Evolutionary conservation across 495 filamentous ascomycete genomes (phyloP).

Genomic region (Neurospora sp.): DNA sequence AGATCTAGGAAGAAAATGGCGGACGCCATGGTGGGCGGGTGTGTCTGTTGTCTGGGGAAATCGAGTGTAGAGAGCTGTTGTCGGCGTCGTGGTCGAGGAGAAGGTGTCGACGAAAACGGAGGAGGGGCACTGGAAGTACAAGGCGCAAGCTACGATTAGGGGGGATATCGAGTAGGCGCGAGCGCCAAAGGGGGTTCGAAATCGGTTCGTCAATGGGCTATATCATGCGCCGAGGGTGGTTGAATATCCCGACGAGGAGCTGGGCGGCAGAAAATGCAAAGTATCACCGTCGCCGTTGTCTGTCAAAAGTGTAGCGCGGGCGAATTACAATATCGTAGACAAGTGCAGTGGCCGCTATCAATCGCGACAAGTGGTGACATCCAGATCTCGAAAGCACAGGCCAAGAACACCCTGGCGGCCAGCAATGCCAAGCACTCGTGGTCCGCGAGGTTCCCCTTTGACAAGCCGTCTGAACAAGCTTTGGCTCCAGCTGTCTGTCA

Average conservation of each 20-base stretch:
- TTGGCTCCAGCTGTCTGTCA: not conserved
- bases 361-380: not conserved
- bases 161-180: not conserved
- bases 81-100: not conserved
- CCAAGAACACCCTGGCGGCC: not conserved
- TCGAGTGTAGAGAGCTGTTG: not conserved
- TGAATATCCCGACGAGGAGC: not conserved
- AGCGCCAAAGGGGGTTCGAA: not conserved
- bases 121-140: not conserved
- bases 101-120: not conserved
- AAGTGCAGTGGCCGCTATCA: not conserved
- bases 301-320: not conserved
- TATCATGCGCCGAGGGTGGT: not conserved
- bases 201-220: constrained; percentile 1
- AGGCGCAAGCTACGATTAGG: not conserved
- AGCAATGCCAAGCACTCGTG: not conserved
- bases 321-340: not conserved
- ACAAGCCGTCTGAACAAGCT: not conserved
- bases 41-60: constrained; percentile 4
- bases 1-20: constrained; percentile 98
- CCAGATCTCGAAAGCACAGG: not conserved
- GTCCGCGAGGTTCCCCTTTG: not conserved
- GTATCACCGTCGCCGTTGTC: not conserved
- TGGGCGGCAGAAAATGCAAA: not conserved
- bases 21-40: constrained; percentile 68